Evolutionary conservation across 2,329 filamentous ascomycete species (phyloP).

Genomic region (Talaromyces sp.): DNA sequence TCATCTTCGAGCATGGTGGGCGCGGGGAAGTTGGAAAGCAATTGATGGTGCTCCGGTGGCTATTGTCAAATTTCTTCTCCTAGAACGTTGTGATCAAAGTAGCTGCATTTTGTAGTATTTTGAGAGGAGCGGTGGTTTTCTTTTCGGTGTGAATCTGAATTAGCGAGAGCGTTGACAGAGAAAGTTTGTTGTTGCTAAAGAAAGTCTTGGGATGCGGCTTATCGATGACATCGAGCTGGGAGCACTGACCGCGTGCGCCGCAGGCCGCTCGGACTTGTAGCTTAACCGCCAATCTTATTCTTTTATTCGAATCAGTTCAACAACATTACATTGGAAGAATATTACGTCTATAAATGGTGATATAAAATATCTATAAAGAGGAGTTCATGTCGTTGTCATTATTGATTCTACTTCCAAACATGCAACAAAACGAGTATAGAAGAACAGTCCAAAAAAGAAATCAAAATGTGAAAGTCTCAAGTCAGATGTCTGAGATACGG

Average conservation of each 20-base stretch:
- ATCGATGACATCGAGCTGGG: neutral
- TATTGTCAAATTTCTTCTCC: neutral
- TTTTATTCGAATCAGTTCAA: neutral
- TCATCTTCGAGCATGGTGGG: constrained; percentile 76
- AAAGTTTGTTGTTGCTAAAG: neutral
- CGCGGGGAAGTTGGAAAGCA: neutral
- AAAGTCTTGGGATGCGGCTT: neutral
- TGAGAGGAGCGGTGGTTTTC: neutral
- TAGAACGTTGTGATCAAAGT: neutral
- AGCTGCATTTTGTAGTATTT: neutral
- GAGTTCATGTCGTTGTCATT: neutral
- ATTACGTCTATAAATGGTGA: neutral
- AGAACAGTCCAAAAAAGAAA: neutral
- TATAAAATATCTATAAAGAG: neutral
- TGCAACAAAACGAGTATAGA: neutral
- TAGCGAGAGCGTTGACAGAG: neutral
- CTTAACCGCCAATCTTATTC: too few species aligned
- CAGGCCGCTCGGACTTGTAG: neutral
- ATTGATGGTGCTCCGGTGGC: neutral
- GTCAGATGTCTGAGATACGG: neutral
- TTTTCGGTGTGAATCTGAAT: neutral
- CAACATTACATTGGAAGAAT: neutral
- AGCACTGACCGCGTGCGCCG: neutral
- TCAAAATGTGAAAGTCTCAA: neutral
- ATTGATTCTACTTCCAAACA: neutral